Base-by-base conservation (phyloP, 768 basidiomycete genomes). In the Lyophyllum atratum region DNA sequence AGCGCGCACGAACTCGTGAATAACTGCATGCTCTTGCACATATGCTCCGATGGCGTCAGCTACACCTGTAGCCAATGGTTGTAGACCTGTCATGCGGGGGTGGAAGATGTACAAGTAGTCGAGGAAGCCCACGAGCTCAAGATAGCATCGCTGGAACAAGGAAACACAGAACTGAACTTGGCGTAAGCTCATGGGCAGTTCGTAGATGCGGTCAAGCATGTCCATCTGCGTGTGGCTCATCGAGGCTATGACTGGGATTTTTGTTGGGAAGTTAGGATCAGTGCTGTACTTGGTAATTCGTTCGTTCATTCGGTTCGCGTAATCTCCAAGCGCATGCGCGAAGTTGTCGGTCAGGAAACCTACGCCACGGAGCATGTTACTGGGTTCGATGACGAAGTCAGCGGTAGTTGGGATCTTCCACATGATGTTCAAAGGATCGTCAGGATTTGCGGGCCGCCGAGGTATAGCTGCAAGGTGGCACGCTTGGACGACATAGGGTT, bases 81-180 rank as follows among this genome's bases (percentile, higher is more conserved):
- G 1, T 22, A 22, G 24, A 21, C 52, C 52, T 17, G 6, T 28
- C 52, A 53, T 53, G 17, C 34, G 26, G 8, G 52, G 52, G 28
- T 29, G 42, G 31, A 53, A 45, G 9, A 53, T 10, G n/a, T 43
- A 42, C 24, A 53, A 10, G 28, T 53, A 53, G 52, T 53, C 52
- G 4, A 44, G 28, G 22, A 15, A 28, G 2, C 19, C 52, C 29
- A 14, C 26, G 5, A 53, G 43, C 19, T 53, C 52, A 1, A 53
- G 15, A 12, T 3, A 53, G 29, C 52, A 53, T 29, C 26, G 17
- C 52, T 53, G 52, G 15, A 53, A 15, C 15, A 28, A 34, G 10
- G 19, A 43, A 8, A 53, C 52, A 28, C n/a, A 29, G 26, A 53
- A 25, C 17, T 43, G 43, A 2, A 45, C 28, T 33, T 53, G 42